phyloP scores from a whole-genome alignment of 768 basidiomycete genomes.

The Russula ochroleuca region DNA sequence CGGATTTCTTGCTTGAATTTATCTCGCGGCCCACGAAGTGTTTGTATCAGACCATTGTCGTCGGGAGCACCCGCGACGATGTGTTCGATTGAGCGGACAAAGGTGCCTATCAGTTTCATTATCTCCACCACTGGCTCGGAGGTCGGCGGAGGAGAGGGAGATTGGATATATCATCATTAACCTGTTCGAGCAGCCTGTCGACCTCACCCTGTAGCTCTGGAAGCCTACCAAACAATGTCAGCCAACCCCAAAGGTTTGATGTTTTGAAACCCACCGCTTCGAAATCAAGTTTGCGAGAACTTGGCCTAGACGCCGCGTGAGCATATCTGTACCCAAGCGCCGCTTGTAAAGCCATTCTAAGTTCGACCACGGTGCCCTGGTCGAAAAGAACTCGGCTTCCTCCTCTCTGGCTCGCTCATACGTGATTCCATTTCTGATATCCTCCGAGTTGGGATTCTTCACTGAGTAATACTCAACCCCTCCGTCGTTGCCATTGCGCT shows the following conservation, averaged over 20 bases:
- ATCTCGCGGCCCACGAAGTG: slow-evolving; percentile 45
- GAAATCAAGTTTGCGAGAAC: slow-evolving; percentile 21
- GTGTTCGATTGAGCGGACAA: slow-evolving; percentile 40
- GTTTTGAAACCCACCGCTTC: slow-evolving; percentile 8
- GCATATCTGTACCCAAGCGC: slow-evolving; percentile 25
- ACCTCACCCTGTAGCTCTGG: slow-evolving; percentile 58
- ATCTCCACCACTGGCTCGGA: slow-evolving; percentile 53
- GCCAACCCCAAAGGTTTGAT: background rate
- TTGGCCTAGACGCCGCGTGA: slow-evolving; percentile 17
- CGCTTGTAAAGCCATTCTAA: slow-evolving; percentile 16
- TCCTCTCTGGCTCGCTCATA: slow-evolving; percentile 21
- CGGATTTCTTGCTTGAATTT: slow-evolving; percentile 46
- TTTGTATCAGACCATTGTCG: slow-evolving; percentile 49
- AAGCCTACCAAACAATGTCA: slow-evolving; percentile 40
- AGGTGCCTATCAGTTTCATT: slow-evolving; percentile 41
- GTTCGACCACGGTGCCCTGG: slow-evolving; percentile 17
- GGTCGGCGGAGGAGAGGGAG: slow-evolving; percentile 52
- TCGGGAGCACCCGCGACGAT: slow-evolving; percentile 51
- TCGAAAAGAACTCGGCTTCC: slow-evolving; percentile 19
- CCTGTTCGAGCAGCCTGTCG: slow-evolving; percentile 38
- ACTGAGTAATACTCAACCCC: slow-evolving; percentile 23
- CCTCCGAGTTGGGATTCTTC: slow-evolving; percentile 25
- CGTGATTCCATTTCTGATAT: slow-evolving; percentile 20
- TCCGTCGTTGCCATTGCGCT: background rate
- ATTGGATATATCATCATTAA: slow-evolving; percentile 31